Base-by-base conservation (phyloP, 805 yeast genomes). In the Ogataea sp. region DNA sequence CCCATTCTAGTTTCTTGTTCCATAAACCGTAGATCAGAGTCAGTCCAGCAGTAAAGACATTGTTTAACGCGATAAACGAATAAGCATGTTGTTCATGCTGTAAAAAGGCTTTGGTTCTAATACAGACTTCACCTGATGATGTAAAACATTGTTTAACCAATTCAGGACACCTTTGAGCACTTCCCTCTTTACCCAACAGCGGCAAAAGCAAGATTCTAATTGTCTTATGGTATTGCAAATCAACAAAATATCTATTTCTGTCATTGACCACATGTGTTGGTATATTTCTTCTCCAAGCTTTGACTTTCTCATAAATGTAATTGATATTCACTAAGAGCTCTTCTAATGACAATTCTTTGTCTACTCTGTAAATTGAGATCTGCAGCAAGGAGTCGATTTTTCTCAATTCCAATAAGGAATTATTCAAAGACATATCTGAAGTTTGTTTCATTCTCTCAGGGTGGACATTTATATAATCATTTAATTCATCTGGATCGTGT, bases 41-140 rank as follows among this genome's bases (percentile, higher is more conserved):
- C 44, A 49, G 46, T 2, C 52, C 55, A 18, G 55, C 40, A 13
- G 49, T 50, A 37, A 46, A 51, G 4, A 51, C 34, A 3, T 48
- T 47, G 29, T 51, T 48, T 17, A 50, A 35, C 1, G 54, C 54
- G 8, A 49, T 43, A 30, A 50, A 44, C 7, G 53, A 48, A 38
- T 51, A 52, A 21, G 48, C 47, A 36, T 50, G 47, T 43, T 48
- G 44, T 15, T 49, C 52, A 32, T 45, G 42, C 34, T 51, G 49
- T 27, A 49, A 43, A 33, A 50, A 35, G 16, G 40, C 45, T 32
- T 51, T 49, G n/a, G 50, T 43, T 16, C 47, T 29, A 14, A 47
- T 20, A 39, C 56, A 51, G 9, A 51, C 41, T 6, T 42, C 36
- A 6, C 54, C 53, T 38, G 54, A 46, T 13, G 54, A 48, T 17